A percentile compares a stretch with the other conserved stretches of the same genome.
These are phyloP conservation scores for Golubevia sp. DNA, from an alignment of 1,284 basidiomycete species.

Conservation along the genomic window DNA sequence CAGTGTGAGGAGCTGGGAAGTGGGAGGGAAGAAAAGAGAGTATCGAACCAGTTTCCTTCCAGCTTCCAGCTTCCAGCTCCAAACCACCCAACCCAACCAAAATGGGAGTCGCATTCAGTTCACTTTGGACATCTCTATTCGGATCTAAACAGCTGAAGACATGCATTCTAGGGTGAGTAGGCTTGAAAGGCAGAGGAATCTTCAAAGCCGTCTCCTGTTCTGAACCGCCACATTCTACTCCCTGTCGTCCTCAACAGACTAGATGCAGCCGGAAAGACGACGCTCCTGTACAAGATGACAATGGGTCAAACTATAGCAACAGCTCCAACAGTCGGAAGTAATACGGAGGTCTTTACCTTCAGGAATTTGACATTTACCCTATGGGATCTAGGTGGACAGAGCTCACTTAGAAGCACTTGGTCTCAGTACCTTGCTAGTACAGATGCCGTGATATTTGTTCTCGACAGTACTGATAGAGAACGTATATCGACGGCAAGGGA, in stretches of 20 bases:
- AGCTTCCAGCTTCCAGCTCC: no score
- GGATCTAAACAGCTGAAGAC: conserved; percentile 55
- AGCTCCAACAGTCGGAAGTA: conserved; percentile 61
- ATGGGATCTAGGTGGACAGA: conserved; percentile 62
- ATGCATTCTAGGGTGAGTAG: conserved; percentile 52
- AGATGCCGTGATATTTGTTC: conserved; percentile 60
- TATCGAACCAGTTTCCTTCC: no score
- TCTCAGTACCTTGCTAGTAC: conserved; percentile 55
- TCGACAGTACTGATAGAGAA: conserved; percentile 59
- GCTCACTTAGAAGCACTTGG: conserved; percentile 56
- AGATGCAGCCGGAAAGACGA: conserved; percentile 53
- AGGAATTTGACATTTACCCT: conserved; percentile 60
- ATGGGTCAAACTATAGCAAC: conserved; percentile 60
- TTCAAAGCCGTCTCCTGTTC: background rate
- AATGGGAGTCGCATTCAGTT: conserved; percentile 57
- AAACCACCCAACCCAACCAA: no score
- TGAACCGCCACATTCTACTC: background rate
- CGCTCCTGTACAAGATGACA: conserved; percentile 58
- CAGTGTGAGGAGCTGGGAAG: no score
- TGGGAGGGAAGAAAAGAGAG: no score
- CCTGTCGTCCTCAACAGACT: conserved; percentile 11
- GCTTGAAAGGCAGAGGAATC: background rate
- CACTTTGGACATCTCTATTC: conserved; percentile 47
- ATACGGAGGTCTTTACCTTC: conserved; percentile 54
- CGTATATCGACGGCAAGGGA: conserved; percentile 43